Base-by-base conservation (phyloP, 371 early-diverging fungal species). In the Coemansia sp. region DNA sequence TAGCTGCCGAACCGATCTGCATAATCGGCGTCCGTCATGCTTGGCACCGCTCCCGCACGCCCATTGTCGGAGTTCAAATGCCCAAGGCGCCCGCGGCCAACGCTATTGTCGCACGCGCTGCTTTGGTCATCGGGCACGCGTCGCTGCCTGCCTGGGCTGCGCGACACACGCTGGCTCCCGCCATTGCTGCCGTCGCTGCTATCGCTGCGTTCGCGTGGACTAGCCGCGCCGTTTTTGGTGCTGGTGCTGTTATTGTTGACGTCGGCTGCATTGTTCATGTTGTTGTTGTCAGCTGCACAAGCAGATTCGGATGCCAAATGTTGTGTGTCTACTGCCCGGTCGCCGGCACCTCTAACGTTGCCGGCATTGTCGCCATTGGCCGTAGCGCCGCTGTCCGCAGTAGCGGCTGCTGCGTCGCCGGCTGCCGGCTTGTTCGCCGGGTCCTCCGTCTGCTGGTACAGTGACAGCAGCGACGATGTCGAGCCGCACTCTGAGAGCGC, bases 1-100 rank as follows among this genome's bases (percentile, higher is more conserved):
- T 68, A 68, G 58, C 50, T 68, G 31, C 53, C 68, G 35, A 68
- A 64, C 31, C 65, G 68, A 40, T 64, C 68, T 5, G 16, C 59
- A 39, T 68, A 68, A 26, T 58, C 59, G 51, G 51, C 51, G 59
- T 39, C 59, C 14, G 16, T 48, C 59, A 49, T 58, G 59, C 59
- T 49, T 11, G 47, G 59, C 49, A 49, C 59, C 39, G 34, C 38
- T 33, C 38, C 59, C 14, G 50, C 10, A 36, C 60, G 20, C 12
- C 49, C 48, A 48, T 48, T 58, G 58, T 58, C 48, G 34, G 34
- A 14, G 26, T 34, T 48, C 43, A 56, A 56, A 56, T 11, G 45
- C 42, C 34, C 30, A 43, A n/a, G 42, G 30, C 45, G 41, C 35
- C 14, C 51, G 36, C 45, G 34, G 45, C 33, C 36, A n/a, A 36